A percentile compares a stretch with the other conserved stretches of the same genome.
These are phyloP conservation scores for Ensete ventricosum DNA, from an alignment of 176 grass and related monocot species.

Conservation along the genomic window DNA sequence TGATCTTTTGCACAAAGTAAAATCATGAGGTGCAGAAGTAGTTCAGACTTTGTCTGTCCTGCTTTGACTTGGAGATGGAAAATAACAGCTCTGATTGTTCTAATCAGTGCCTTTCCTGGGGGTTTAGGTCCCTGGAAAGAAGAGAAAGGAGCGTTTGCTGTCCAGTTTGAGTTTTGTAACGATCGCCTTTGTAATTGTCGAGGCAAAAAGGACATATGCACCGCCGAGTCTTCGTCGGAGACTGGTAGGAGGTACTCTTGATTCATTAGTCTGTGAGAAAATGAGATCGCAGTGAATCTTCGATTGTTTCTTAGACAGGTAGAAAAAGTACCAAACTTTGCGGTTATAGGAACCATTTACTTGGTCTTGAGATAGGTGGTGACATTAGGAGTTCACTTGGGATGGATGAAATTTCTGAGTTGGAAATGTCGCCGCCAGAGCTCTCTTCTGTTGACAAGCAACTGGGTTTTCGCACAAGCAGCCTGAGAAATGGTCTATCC, in stretches of 20 bases:
- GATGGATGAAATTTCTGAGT: constrained; percentile 16
- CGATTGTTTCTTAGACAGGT: too few relatives aligned
- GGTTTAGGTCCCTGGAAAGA: not conserved
- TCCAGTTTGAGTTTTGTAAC: not conserved
- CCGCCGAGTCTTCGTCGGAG: not conserved
- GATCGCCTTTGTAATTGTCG: not conserved
- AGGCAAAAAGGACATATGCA: not conserved
- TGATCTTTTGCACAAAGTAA: not conserved
- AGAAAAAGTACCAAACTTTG: not conserved
- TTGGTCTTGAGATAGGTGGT: not conserved
- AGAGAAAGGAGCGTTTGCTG: not conserved
- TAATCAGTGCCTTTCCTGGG: not conserved
- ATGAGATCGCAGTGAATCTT: too few relatives aligned
- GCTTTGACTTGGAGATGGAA: not conserved
- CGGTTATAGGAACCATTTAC: not conserved
- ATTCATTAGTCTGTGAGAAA: too few relatives aligned
- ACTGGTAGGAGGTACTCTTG: too few relatives aligned
- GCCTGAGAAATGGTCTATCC: not conserved
- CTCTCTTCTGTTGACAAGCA: not conserved
- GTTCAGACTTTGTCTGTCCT: not conserved
- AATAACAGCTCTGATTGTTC: not conserved
- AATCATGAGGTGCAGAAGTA: not conserved
- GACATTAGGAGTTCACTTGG: not conserved
- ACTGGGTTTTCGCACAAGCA: not conserved
- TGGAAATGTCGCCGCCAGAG: not conserved